Evolutionary conservation across 192 early-diverging fungal genomes (phyloP).

Genomic region (Linnemannia elongata): DNA sequence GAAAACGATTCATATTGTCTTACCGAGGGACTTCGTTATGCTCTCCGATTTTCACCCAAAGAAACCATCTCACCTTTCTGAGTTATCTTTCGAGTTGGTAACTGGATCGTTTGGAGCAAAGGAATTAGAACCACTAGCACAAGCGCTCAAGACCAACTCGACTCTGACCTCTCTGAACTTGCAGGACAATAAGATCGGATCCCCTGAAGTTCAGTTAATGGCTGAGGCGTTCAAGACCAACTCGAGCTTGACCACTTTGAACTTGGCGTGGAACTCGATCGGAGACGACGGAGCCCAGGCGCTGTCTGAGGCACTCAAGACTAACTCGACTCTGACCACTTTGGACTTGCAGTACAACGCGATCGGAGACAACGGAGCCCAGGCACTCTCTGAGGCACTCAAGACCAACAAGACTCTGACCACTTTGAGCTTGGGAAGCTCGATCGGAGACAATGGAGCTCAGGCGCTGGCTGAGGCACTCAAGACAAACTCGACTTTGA

Average conservation of each 20-base stretch:
- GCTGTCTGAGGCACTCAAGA: constrained; percentile 20
- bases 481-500: background rate
- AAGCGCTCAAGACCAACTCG: background rate
- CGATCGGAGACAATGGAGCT: background rate
- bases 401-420: constrained; percentile 24
- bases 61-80: too few relatives aligned
- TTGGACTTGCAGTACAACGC: background rate
- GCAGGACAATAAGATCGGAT: background rate
- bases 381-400: constrained; percentile 2
- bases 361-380: background rate
- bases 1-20: too few relatives aligned
- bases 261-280: too few relatives aligned
- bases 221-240: too few relatives aligned
- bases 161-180: constrained; percentile 1
- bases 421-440: background rate
- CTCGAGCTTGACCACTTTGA: too few relatives aligned
- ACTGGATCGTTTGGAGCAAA: background rate
- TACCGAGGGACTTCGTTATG: too few relatives aligned
- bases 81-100: constrained; percentile 9
- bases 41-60: too few relatives aligned
- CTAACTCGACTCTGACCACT: constrained; percentile 20
- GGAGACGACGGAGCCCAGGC: background rate
- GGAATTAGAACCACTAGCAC: background rate
- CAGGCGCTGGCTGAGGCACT: background rate
- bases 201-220: background rate